A percentile compares a stretch with the other conserved stretches of the same genome.
phyloP scores from a whole-genome alignment of 1,284 basidiomycete species.

The Tremellales sp. region DNA sequence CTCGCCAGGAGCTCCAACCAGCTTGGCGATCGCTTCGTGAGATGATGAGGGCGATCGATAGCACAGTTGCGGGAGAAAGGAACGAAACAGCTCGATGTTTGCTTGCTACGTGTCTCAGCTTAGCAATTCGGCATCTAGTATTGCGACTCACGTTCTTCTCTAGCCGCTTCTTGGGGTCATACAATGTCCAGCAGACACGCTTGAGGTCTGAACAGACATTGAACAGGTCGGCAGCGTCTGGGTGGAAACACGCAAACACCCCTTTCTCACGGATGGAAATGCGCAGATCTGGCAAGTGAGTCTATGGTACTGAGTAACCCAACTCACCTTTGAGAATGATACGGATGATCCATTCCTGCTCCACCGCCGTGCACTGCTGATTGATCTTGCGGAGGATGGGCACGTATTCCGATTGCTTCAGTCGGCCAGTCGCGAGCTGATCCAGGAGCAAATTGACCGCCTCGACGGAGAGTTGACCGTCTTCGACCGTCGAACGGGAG shows the following conservation, averaged over 20 bases:
- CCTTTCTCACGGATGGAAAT: slow-evolving; percentile 64
- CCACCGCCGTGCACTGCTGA: slow-evolving; percentile 69
- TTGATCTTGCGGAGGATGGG: slow-evolving; percentile 71
- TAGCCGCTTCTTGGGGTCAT: slow-evolving; percentile 44
- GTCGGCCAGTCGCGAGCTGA: slow-evolving; percentile 52
- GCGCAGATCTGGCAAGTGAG: slow-evolving; percentile 43
- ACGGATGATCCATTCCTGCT: slow-evolving; percentile 86
- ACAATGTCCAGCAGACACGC: slow-evolving; percentile 66
- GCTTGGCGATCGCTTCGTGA: slow-evolving; percentile 74
- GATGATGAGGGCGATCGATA: slow-evolving; percentile 68
- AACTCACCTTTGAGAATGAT: slow-evolving; percentile 76
- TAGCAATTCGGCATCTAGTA: neutral
- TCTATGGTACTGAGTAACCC: neutral
- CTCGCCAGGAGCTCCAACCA: slow-evolving; percentile 61
- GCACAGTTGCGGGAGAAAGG: slow-evolving; percentile 90
- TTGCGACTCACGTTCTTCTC: slow-evolving; percentile 54
- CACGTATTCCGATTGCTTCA: slow-evolving; percentile 58
- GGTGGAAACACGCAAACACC: slow-evolving; percentile 80
- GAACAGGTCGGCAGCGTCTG: slow-evolving; percentile 82
- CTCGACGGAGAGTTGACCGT: slow-evolving; percentile 69
- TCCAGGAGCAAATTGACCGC: slow-evolving; percentile 76
- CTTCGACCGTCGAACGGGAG: slow-evolving; percentile 75
- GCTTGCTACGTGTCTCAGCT: slow-evolving; percentile 61
- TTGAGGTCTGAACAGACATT: slow-evolving; percentile 93
- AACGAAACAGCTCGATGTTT: slow-evolving; percentile 68